These are phyloP conservation scores for Ploettnerulaceae sp. DNA, from an alignment of 2,329 filamentous ascomycete genomes.

Conservation along the genomic window DNA sequence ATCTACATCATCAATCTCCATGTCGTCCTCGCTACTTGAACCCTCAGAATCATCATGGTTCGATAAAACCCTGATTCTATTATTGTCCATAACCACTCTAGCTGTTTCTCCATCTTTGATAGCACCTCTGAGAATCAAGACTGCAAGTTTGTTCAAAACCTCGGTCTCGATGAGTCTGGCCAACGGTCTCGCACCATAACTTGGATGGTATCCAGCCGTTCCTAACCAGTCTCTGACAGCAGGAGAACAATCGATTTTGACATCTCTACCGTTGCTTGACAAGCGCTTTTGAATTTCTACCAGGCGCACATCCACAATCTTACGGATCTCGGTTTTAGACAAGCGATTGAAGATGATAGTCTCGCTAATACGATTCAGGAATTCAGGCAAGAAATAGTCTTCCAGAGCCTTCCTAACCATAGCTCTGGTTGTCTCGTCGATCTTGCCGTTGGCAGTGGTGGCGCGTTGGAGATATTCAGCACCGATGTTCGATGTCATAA, in stretches of 20 bases:
- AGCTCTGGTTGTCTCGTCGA: slow-evolving; percentile 80
- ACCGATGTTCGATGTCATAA: slow-evolving; percentile 97
- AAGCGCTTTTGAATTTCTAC: slow-evolving; percentile 87
- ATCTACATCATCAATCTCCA: slow-evolving; percentile 52
- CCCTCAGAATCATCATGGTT: slow-evolving; percentile 80
- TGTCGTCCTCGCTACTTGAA: slow-evolving; percentile 68
- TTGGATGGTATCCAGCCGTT: slow-evolving; percentile 85
- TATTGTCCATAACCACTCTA: slow-evolving; percentile 70
- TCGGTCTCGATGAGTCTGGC: slow-evolving; percentile 93
- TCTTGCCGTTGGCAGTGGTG: slow-evolving; percentile 71
- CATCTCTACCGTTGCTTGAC: slow-evolving; percentile 76
- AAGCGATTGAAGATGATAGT: slow-evolving; percentile 98
- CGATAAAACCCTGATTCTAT: slow-evolving; percentile 73
- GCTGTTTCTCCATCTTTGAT: slow-evolving; percentile 84
- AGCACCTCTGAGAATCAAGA: slow-evolving; percentile 80
- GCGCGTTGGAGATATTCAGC: slow-evolving; percentile 87
- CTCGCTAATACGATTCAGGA: slow-evolving; percentile 95
- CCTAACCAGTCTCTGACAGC: slow-evolving; percentile 93
- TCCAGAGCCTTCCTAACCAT: slow-evolving; percentile 87
- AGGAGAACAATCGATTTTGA: slow-evolving; percentile 74
- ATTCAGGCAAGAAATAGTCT: slow-evolving; percentile 96
- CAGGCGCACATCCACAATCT: slow-evolving; percentile 89
- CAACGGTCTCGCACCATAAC: slow-evolving; percentile 87
- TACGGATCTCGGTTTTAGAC: slow-evolving; percentile 81
- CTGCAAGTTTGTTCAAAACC: slow-evolving; percentile 86